phyloP scores from a whole-genome alignment of 176 grass and related monocot species.

The Musa acuminata region DNA sequence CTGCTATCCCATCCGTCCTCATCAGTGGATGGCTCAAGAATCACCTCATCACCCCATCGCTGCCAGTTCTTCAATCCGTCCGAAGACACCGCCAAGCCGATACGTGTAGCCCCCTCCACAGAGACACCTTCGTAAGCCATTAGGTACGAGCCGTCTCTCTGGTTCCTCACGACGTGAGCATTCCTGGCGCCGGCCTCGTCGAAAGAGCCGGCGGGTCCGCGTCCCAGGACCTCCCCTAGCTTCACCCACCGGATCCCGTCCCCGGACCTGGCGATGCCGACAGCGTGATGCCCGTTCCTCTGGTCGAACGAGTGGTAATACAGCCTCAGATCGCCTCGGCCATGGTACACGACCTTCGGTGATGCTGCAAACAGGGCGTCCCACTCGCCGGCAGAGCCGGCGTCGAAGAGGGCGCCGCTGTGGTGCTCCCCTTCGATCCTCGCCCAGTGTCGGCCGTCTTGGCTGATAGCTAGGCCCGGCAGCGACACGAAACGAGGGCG shows the following conservation, averaged over 20 bases:
- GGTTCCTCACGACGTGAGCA: slow-evolving; percentile 57
- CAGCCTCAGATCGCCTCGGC: slow-evolving; percentile 65
- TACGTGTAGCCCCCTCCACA: slow-evolving; percentile 30
- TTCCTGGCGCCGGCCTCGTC: slow-evolving; percentile 53
- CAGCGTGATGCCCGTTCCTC: slow-evolving; percentile 28
- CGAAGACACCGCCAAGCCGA: slow-evolving; percentile 56
- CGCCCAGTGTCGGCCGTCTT: slow-evolving; percentile 87
- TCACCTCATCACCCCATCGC: slow-evolving; percentile 36
- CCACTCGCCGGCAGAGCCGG: slow-evolving; percentile 39
- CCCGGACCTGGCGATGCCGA: slow-evolving; percentile 62
- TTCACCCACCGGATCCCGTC: slow-evolving; percentile 73
- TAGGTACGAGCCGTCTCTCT: slow-evolving; percentile 35
- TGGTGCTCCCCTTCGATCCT: slow-evolving; percentile 81
- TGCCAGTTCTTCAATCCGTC: slow-evolving; percentile 68
- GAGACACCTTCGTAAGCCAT: slow-evolving; percentile 75
- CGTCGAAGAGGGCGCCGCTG: slow-evolving; percentile 51
- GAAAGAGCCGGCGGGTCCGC: slow-evolving; percentile 40
- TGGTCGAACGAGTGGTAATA: slow-evolving; percentile 83
- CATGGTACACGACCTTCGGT: slow-evolving; percentile 71
- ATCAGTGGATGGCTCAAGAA: slow-evolving; percentile 33
- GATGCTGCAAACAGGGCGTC: slow-evolving; percentile 37
- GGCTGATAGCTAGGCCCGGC: slow-evolving; percentile 71
- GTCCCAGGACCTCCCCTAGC: slow-evolving; percentile 46
- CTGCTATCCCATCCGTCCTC: slow-evolving; percentile 50
- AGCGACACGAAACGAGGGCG: slow-evolving; percentile 24